Evolutionary conservation across 805 yeast species (phyloP), one percentile per base, ranked within the genome.

Genomic region (Candida ovalis): DNA sequence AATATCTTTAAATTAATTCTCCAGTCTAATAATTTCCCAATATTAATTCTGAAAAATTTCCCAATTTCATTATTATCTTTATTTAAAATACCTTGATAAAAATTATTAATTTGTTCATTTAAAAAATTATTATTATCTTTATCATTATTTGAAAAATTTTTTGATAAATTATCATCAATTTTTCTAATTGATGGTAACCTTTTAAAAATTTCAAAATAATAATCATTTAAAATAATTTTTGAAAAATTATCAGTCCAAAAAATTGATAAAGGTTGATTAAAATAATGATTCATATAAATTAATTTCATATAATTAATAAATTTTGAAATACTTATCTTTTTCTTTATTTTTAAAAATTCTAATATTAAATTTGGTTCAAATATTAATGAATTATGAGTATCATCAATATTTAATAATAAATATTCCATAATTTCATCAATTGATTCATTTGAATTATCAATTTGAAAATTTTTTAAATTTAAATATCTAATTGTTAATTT

Each of bases 211-310:
- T 59, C 57, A 33, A 62, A 62, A 40, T 65, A 62, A 4, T 56
- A 54, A 0, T 42, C 35, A 21, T 49, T 56, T 24, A 64, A 43
- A 40, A 52, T 51, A 33, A 63, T 60, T 9, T 52, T 52, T 18
- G 57, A 42, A 33, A 58, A 57, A 41, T 65, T 63, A 37, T 62
- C 57, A 1, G 64, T 58, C 69, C 69, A 66, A 47, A 67, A 55
- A 12, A 67, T 50, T 1, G 63, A 55, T 27, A 67, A 53, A 4
- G 71, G 71, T 47, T 67, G 69, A 41, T 59, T 58, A 41, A 51
- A 67, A 49, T 62, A 67, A 46, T 67, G 70, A 23, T 58, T 52
- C 71, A 67, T 67, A 43, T 63, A 65, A 18, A 63, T 55, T 19
- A 64, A 48, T 30, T 67, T 67, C 60, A 67, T 60, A 43, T 56